These are phyloP conservation scores for Coemansia sp. DNA, from an alignment of 192 early-diverging fungal genomes.

Conservation along the genomic window DNA sequence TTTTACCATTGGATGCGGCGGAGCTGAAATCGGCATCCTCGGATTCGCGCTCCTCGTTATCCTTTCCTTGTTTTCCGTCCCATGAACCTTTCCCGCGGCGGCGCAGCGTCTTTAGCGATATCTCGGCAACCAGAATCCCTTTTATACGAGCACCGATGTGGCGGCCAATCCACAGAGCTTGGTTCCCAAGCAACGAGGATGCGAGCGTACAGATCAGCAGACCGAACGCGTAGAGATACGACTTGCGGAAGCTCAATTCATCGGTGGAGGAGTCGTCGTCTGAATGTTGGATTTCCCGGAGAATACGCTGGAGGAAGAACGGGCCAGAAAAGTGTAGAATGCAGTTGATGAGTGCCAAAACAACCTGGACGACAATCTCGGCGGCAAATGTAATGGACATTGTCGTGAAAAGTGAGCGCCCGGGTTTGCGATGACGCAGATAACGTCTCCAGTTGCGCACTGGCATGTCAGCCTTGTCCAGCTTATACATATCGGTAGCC, in stretches of 20 bases:
- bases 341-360: conserved; percentile 34
- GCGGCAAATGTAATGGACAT: conserved; percentile 36
- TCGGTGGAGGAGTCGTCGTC: conserved; percentile 20
- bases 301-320: conserved; percentile 57
- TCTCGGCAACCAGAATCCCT: conserved; percentile 60
- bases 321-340: conserved; percentile 46
- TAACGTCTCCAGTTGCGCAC: conserved; percentile 29
- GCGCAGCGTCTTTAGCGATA: conserved; percentile 62
- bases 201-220: conserved; percentile 47
- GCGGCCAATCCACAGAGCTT: conserved; percentile 63
- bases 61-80: conserved; percentile 27
- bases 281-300: conserved; percentile 48
- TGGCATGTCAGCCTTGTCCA: conserved; percentile 55
- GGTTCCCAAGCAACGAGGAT: conserved; percentile 55
- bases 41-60: conserved; percentile 19
- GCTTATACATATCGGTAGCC: conserved; percentile 57
- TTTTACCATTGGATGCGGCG: conserved; percentile 59
- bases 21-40: conserved; percentile 28
- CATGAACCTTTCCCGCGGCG: conserved; percentile 58
- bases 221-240: conserved; percentile 59
- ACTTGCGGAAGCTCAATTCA: conserved; percentile 13
- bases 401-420: conserved; percentile 28
- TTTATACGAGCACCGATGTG: conserved; percentile 61
- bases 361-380: conserved; percentile 39
- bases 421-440: conserved; percentile 5